Base-by-base conservation (phyloP, 345 rosid species). In the Boechera retrofracta region DNA sequence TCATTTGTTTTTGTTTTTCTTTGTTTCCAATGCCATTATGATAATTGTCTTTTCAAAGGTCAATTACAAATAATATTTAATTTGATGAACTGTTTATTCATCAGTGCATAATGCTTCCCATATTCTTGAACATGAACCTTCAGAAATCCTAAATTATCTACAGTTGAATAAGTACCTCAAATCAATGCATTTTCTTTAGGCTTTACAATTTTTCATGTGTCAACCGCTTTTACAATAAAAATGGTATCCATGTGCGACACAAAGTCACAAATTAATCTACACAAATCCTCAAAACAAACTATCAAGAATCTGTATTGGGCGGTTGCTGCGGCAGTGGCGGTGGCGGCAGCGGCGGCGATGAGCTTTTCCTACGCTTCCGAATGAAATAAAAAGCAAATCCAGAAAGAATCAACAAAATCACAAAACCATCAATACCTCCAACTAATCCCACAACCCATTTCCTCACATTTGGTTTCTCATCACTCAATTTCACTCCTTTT, bases 371-470 rank as follows among this genome's bases (percentile, higher is more conserved):
- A 51, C 92, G 83, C 77, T 80, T 87, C 45, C 78, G 48, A 53
- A 91, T 82, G 78, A 85, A 80, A 82, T 88, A 87, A 66, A 83
- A 89, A 3, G 66, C 83, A 65, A 90, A 58, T 3, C 97, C 97
- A 59, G 86, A 90, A 1, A 89, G 10, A 79, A 91, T 73, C 60
- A 83, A 49, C 64, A 90, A 24, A 28, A 94, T 77, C 1, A 94
- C 77, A 41, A 83, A 60, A 41, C 86, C 91, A 78, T 94, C 98
- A 57, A 82, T 85, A 24, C 88, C 89, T 41, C 86, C 97, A 9
- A 94, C 92, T 78, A 90, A 42, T 28, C 77, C 81, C 71, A 91
- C n/a, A 8, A 88, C 86, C 97, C 97, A 94, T 77, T 82, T 89
- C 67, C 84, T 90, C 66, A 88, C 67, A 55, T 80, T 83, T 0